A percentile compares a stretch with the other conserved stretches of the same genome.
Evolutionary conservation across 1,284 basidiomycete genomes (phyloP).

Genomic region (Salmacisia buchloeana): DNA sequence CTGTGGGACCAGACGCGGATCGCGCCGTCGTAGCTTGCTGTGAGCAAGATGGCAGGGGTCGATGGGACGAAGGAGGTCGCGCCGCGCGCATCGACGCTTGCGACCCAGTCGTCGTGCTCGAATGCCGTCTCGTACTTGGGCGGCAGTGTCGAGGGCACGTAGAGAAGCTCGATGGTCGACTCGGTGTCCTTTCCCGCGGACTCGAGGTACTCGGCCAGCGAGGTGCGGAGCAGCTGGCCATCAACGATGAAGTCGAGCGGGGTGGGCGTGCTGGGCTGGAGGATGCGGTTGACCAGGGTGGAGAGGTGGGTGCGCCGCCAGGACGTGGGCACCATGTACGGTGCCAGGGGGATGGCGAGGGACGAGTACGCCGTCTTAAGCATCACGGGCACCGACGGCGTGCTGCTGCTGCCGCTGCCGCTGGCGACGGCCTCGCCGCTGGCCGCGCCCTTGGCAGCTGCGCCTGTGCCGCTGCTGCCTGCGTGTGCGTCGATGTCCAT

Average conservation of each 20-base stretch:
- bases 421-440: not conserved
- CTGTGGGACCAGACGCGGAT: slow-evolving; percentile 37
- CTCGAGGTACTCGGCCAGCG: slow-evolving; percentile 71
- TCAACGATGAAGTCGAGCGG: slow-evolving; percentile 82
- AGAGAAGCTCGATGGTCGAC: slow-evolving; percentile 86
- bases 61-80: not conserved
- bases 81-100: slow-evolving; percentile 63
- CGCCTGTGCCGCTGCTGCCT: not conserved
- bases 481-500: not conserved
- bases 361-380: slow-evolving; percentile 43
- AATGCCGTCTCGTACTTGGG: slow-evolving; percentile 74
- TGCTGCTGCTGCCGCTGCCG: not conserved
- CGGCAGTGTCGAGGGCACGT: slow-evolving; percentile 84
- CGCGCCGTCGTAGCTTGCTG: slow-evolving; percentile 49
- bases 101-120: slow-evolving; percentile 91
- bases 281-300: slow-evolving; percentile 90
- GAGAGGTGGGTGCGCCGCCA: slow-evolving; percentile 97
- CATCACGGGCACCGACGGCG: slow-evolving; percentile 25
- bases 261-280: slow-evolving; percentile 58
- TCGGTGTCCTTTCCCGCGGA: slow-evolving; percentile 66
- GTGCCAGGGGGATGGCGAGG: slow-evolving; percentile 78
- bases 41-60: slow-evolving; percentile 37
- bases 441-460: not conserved
- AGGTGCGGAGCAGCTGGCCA: slow-evolving; percentile 71
- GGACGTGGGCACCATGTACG: slow-evolving; percentile 84